Evolutionary conservation across 306 rosid species (phyloP).

Genomic region (Leucaena leucocephala): DNA sequence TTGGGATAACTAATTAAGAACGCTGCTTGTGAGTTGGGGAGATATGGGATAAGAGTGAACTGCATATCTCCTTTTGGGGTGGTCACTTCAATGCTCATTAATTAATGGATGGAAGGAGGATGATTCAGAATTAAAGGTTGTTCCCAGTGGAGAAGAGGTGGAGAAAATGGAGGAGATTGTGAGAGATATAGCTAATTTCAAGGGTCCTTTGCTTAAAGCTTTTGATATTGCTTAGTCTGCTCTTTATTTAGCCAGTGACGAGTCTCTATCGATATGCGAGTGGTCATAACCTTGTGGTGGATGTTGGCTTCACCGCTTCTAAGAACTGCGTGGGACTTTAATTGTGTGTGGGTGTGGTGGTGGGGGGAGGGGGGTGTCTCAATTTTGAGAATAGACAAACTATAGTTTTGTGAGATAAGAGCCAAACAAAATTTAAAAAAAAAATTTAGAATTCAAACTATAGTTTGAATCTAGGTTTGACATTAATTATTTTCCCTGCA

Average conservation of each 20-base stretch:
- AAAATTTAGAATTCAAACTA: too few relatives aligned
- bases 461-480: too few relatives aligned
- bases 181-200: constrained; percentile 30
- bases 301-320: constrained; percentile 38
- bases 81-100: constrained; percentile 40
- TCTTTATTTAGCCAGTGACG: constrained; percentile 39
- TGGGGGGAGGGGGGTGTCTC: too few relatives aligned
- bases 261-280: constrained; percentile 41
- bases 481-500: too few relatives aligned
- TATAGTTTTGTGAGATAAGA: too few relatives aligned
- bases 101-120: constrained; percentile 35
- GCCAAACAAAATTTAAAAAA: too few relatives aligned
- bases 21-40: constrained; percentile 31
- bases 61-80: constrained; percentile 48
- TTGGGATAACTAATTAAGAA: constrained; percentile 37
- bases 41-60: constrained; percentile 32
- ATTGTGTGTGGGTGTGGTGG: too few relatives aligned
- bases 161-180: constrained; percentile 35
- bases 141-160: not conserved
- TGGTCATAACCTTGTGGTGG: constrained; percentile 46
- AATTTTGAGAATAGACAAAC: too few relatives aligned
- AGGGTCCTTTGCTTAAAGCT: constrained; percentile 29
- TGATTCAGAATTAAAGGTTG: not conserved
- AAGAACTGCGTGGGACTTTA: constrained; percentile 34
- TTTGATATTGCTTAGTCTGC: constrained; percentile 41